Conservation (phyloP, 108 stramenopile genomes). For the Cyclotella kingstonii region DNA sequence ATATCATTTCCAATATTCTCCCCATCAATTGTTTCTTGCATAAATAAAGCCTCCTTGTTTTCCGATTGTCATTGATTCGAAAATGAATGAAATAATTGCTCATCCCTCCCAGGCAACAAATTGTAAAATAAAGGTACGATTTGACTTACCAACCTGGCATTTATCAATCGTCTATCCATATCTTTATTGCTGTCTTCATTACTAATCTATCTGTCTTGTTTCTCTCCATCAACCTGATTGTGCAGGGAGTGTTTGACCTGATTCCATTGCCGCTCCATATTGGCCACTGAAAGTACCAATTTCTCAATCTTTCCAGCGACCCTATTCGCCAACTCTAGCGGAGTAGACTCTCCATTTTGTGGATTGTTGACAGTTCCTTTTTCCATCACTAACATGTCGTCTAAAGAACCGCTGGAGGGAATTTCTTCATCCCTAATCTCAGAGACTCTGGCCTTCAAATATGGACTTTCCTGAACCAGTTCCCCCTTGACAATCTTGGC, state of each 20-base stretch:
- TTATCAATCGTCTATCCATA: slow-evolving; percentile 22
- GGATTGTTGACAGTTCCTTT: no score
- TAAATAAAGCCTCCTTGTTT: slow-evolving; percentile 31
- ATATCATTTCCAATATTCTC: slow-evolving; percentile 18
- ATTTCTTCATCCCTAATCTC: slow-evolving; percentile 53
- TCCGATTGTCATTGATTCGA: neutral
- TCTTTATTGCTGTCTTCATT: slow-evolving; percentile 2
- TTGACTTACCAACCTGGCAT: slow-evolving; percentile 6
- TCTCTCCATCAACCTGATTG: slow-evolving; percentile 15
- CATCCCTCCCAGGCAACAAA: neutral
- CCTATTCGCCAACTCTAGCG: slow-evolving; percentile 49
- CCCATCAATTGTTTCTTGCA: slow-evolving; percentile 33
- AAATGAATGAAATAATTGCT: neutral
- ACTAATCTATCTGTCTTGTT: slow-evolving; percentile 13
- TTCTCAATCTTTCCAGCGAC: slow-evolving; percentile 64
- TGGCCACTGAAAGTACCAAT: slow-evolving; percentile 45
- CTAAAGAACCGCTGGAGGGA: no score
- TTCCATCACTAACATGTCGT: no score
- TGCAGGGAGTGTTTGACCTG: no score
- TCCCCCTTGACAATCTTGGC: slow-evolving; percentile 52
- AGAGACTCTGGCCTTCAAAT: slow-evolving; percentile 55
- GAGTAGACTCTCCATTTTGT: slow-evolving; percentile 12
- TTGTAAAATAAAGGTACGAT: neutral
- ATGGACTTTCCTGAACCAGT: slow-evolving; percentile 60
- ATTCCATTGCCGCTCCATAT: slow-evolving; percentile 52